Percentiles rank a stretch among this genome's conserved stretches.
Conservation (phyloP, 805 yeast species). For the Maudiozyma barnettii region DNA sequence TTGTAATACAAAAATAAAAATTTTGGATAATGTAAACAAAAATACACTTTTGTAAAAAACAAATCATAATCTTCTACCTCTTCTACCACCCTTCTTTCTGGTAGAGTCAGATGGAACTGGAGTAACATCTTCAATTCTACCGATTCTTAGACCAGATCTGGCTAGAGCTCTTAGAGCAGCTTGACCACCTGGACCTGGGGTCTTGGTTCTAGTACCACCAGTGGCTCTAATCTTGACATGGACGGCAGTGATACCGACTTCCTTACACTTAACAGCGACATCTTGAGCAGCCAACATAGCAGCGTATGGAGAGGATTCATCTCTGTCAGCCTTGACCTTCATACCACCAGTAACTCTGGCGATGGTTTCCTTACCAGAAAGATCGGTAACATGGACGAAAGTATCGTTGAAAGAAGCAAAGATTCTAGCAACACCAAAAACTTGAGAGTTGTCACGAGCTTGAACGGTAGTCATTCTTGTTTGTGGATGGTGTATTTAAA, state of each 20-base stretch:
- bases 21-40: too few relatives aligned
- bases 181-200: slow-evolving; percentile 99
- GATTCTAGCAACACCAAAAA: slow-evolving; percentile 99
- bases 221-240: slow-evolving; percentile 99
- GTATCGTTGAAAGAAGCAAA: slow-evolving; percentile 99
- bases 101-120: slow-evolving; percentile 99
- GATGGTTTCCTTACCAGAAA: slow-evolving; percentile 99
- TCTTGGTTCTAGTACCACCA: slow-evolving; percentile 99
- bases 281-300: slow-evolving; percentile 99
- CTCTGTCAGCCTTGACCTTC: slow-evolving; percentile 99
- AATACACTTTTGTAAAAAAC: too few relatives aligned
- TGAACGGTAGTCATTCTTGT: slow-evolving; percentile 37
- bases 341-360: slow-evolving; percentile 99
- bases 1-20: too few relatives aligned
- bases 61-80: slow-evolving; percentile 97
- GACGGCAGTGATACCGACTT: slow-evolving; percentile 99
- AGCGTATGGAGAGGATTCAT: slow-evolving; percentile 99
- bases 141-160: slow-evolving; percentile 99
- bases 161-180: slow-evolving; percentile 98
- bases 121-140: slow-evolving; percentile 99
- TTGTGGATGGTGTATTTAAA: background rate
- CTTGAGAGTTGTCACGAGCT: slow-evolving; percentile 96
- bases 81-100: slow-evolving; percentile 99
- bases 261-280: slow-evolving; percentile 97
- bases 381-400: slow-evolving; percentile 98